These are phyloP conservation scores for Termitomyces sp. DNA, from an alignment of 768 basidiomycete genomes.

Conservation along the genomic window DNA sequence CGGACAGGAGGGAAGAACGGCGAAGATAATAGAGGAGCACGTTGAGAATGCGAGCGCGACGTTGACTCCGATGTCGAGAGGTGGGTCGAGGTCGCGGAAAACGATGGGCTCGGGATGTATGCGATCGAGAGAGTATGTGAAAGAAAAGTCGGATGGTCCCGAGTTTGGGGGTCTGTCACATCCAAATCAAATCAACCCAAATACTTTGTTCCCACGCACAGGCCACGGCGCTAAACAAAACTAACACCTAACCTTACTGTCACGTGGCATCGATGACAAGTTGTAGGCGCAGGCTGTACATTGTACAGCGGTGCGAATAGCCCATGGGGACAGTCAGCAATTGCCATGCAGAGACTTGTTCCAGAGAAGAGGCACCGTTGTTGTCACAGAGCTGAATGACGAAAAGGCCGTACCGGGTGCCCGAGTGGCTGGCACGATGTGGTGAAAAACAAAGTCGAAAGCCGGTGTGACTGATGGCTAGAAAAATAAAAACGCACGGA, in stretches of 20 bases:
- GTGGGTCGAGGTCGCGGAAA: constrained; percentile 19
- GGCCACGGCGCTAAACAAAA: constrained; percentile 32
- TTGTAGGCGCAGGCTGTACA: constrained; percentile 1
- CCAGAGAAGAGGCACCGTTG: background rate
- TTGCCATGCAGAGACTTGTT: background rate
- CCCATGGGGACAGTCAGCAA: background rate
- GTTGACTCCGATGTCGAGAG: constrained; percentile 15
- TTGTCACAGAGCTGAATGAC: background rate
- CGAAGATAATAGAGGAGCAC: constrained; percentile 8
- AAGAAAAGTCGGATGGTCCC: constrained; percentile 42
- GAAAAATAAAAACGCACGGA: constrained; percentile 9
- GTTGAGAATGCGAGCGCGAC: constrained; percentile 11
- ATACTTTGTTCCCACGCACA: constrained; percentile 40
- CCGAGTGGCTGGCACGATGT: constrained; percentile 8
- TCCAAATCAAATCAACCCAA: constrained; percentile 38
- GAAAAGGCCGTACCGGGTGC: background rate
- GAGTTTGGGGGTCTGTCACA: constrained; percentile 36
- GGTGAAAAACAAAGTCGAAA: constrained; percentile 17
- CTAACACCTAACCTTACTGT: constrained; percentile 25
- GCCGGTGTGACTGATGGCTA: constrained; percentile 19
- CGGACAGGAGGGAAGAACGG: constrained; percentile 6
- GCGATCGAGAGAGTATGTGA: constrained; percentile 47
- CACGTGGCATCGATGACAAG: constrained; percentile 25
- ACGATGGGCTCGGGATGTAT: constrained; percentile 31
- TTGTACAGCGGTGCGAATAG: background rate